Conservation (phyloP, 805 yeast genomes). For the Hanseniaspora jakobsenii region DNA sequence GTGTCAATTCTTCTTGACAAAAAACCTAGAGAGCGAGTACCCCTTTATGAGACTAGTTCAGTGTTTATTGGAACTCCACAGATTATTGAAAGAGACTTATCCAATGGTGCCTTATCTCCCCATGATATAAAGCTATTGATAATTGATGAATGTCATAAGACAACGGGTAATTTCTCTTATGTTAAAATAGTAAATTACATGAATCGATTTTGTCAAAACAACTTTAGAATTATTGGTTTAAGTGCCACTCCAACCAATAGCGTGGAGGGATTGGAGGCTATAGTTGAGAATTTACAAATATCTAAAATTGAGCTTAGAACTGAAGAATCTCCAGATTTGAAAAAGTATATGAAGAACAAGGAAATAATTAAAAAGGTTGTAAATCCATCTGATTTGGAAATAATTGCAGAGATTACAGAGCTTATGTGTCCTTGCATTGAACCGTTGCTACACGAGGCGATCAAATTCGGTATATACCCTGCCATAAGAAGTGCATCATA, state of each 20-base stretch:
- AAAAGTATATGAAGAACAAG: constrained; percentile 63
- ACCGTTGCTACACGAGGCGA: constrained; percentile 55
- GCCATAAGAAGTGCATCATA: constrained; percentile 47
- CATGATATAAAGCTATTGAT: constrained; percentile 62
- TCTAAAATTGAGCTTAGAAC: constrained; percentile 76
- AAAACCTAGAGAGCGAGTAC: constrained; percentile 48
- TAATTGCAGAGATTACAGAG: constrained; percentile 45
- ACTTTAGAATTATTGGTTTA: constrained; percentile 67
- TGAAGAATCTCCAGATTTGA: constrained; percentile 68
- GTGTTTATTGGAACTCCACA: constrained; percentile 95
- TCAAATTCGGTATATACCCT: constrained; percentile 44
- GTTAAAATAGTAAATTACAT: constrained; percentile 65
- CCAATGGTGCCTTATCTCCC: constrained; percentile 64
- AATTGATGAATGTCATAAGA: constrained; percentile 91
- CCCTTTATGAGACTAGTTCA: constrained; percentile 64
- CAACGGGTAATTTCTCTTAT: constrained; percentile 83
- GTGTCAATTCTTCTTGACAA: constrained; percentile 67
- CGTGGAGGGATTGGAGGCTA: constrained; percentile 76
- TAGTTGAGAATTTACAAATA: constrained; percentile 59
- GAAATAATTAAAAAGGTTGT: constrained; percentile 43
- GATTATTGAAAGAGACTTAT: constrained; percentile 81
- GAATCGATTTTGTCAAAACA: constrained; percentile 43
- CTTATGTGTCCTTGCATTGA: constrained; percentile 50
- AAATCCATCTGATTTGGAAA: constrained; percentile 38
- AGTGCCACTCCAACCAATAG: constrained; percentile 95